Evolutionary conservation across 1,139 yeast genomes (phyloP).

Genomic region (Blastobotrys apis): DNA sequence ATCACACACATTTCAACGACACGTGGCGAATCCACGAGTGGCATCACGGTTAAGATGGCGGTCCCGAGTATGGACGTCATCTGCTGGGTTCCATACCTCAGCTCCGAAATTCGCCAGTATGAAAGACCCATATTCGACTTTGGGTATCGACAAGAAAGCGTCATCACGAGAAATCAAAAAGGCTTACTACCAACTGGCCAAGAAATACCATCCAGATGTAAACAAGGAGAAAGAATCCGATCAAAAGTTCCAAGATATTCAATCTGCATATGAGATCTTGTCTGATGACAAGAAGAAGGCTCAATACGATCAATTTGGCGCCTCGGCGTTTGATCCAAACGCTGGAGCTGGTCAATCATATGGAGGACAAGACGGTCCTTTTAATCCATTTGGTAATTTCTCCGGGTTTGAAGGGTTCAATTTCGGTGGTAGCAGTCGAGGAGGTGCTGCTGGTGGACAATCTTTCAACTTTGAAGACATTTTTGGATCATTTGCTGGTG

Average conservation of each 20-base stretch:
- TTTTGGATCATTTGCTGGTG: slow-evolving; percentile 67
- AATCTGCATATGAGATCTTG: slow-evolving; percentile 88
- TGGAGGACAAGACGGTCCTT: slow-evolving; percentile 37
- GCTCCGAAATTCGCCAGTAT: slow-evolving; percentile 23
- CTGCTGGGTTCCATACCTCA: slow-evolving; percentile 13
- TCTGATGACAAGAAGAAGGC: slow-evolving; percentile 82
- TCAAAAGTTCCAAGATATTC: slow-evolving; percentile 83
- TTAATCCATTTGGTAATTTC: slow-evolving; percentile 35
- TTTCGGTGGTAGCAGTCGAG: slow-evolving; percentile 52
- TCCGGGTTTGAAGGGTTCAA: slow-evolving; percentile 41
- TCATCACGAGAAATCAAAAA: slow-evolving; percentile 83
- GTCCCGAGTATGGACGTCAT: too few species aligned
- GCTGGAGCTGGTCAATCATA: slow-evolving; percentile 44
- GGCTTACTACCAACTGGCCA: slow-evolving; percentile 90
- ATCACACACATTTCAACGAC: too few species aligned
- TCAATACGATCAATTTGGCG: slow-evolving; percentile 89
- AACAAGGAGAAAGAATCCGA: slow-evolving; percentile 75
- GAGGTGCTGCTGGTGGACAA: slow-evolving; percentile 32
- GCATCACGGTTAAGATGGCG: too few species aligned
- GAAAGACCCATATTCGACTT: slow-evolving; percentile 75
- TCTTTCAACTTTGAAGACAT: slow-evolving; percentile 77
- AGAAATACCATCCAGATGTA: slow-evolving; percentile 93
- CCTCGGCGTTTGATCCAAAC: slow-evolving; percentile 72
- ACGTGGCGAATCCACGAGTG: too few species aligned
- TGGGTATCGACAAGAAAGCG: slow-evolving; percentile 74